Evolutionary conservation across 495 filamentous ascomycete species (phyloP).

Genomic region (Hyaloscypha hepaticicola): DNA sequence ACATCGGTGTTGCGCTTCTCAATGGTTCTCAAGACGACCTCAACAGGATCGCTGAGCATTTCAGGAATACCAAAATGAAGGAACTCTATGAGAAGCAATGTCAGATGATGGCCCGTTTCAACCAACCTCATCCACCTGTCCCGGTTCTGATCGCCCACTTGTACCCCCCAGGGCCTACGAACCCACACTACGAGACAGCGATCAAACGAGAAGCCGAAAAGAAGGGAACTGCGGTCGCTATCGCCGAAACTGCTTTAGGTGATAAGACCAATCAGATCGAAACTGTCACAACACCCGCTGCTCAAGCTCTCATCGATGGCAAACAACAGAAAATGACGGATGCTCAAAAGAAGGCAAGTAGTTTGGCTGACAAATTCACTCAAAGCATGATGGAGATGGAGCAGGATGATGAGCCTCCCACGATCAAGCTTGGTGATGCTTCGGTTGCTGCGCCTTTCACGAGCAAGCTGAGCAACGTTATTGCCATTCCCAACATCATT

Average conservation of each 20-base stretch:
- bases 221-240: slow-evolving; percentile 56
- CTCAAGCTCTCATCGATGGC: slow-evolving; percentile 65
- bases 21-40: slow-evolving; percentile 93
- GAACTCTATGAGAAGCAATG: slow-evolving; percentile 97
- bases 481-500: slow-evolving; percentile 98
- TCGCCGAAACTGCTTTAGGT: slow-evolving; percentile 34
- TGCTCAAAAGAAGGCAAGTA: slow-evolving; percentile 67
- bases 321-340: slow-evolving; percentile 48
- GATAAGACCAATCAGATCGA: slow-evolving; percentile 56
- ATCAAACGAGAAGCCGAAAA: slow-evolving; percentile 77
- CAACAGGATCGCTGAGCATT: slow-evolving; percentile 86
- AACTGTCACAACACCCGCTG: slow-evolving; percentile 68
- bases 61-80: slow-evolving; percentile 93
- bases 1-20: slow-evolving; percentile 92
- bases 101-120: slow-evolving; percentile 86
- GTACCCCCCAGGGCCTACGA: slow-evolving; percentile 86
- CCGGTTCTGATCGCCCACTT: slow-evolving; percentile 88
- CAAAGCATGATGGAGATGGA: slow-evolving; percentile 87
- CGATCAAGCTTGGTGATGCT: slow-evolving; percentile 96
- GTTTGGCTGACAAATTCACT: slow-evolving; percentile 85
- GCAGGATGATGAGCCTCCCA: slow-evolving; percentile 87
- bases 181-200: slow-evolving; percentile 95
- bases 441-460: slow-evolving; percentile 97
- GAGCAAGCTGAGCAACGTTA: slow-evolving; percentile 93
- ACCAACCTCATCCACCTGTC: slow-evolving; percentile 86